Conservation (phyloP, 2,329 filamentous ascomycete genomes). For the Aureobasidium mangrovei region DNA sequence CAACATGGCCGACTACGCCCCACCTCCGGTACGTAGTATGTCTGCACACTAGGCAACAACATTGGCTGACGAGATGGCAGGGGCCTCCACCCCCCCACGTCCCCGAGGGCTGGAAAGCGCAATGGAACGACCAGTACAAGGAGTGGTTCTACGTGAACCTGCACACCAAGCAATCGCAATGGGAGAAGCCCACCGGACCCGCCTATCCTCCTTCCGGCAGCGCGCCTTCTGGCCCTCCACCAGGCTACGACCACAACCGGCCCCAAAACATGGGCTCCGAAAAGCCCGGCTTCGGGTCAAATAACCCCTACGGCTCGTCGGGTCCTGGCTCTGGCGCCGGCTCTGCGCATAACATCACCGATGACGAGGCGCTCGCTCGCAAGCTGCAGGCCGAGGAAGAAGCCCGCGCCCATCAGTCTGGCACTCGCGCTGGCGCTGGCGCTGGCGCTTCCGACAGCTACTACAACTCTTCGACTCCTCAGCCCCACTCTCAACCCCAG, state of each 20-base stretch:
- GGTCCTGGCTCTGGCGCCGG: conserved; percentile 24
- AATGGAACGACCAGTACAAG: conserved; percentile 81
- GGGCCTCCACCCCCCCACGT: conserved; percentile 50
- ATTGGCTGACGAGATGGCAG: conserved; percentile 19
- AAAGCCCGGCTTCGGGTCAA: conserved; percentile 46
- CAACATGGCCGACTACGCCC: conserved; percentile 14
- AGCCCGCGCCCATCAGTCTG: conserved; percentile 35
- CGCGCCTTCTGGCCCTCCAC: conserved; percentile 51
- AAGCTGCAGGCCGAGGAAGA: conserved; percentile 79
- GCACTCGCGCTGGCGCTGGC: conserved; percentile 24
- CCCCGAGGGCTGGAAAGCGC: conserved; percentile 75
- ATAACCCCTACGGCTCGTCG: conserved; percentile 57
- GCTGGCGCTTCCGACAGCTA: conserved; percentile 40
- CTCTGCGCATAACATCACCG: conserved; percentile 35
- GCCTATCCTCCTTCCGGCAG: conserved; percentile 42
- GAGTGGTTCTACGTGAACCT: conserved; percentile 94
- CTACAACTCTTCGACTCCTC: conserved; percentile 29
- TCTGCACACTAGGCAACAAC: background rate
- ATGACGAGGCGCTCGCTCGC: conserved; percentile 66
- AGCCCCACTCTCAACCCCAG: conserved; percentile 21
- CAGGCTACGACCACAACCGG: conserved; percentile 50
- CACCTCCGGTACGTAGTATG: conserved; percentile 11
- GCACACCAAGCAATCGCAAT: conserved; percentile 80
- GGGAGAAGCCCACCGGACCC: conserved; percentile 71
- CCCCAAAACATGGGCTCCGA: conserved; percentile 32